Percentiles rank a stretch among this genome's conserved stretches.
Conservation (phyloP, 2,329 filamentous ascomycete species). For the Trichophyton schoenleinii region DNA sequence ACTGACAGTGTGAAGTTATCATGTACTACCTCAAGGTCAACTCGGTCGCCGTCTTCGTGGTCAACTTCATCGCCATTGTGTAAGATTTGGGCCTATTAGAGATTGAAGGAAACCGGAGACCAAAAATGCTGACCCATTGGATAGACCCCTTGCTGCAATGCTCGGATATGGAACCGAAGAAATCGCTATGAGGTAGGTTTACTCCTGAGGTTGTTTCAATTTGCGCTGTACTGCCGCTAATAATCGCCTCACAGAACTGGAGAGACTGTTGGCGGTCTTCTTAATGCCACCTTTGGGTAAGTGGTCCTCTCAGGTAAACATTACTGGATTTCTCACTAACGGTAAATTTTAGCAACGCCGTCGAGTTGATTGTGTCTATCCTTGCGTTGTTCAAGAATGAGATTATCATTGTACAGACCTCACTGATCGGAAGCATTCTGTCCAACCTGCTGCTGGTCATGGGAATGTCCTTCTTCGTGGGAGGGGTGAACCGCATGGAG, state of each 20-base stretch:
- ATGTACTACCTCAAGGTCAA: constrained; percentile 43
- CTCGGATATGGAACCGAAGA: constrained; percentile 84
- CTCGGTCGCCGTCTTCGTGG: constrained; percentile 58
- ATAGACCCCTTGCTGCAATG: constrained; percentile 62
- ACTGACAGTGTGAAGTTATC: background rate
- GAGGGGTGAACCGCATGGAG: constrained; percentile 67
- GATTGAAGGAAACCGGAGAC: background rate
- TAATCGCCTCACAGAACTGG: constrained; percentile 41
- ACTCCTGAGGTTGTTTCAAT: constrained; percentile 21
- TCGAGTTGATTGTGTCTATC: constrained; percentile 78
- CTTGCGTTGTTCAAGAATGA: constrained; percentile 64
- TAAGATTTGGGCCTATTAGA: constrained; percentile 12
- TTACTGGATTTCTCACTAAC: background rate
- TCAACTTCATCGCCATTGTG: constrained; percentile 91
- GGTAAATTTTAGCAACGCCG: constrained; percentile 49
- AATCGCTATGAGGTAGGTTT: constrained; percentile 42
- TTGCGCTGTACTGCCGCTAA: background rate
- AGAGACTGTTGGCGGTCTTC: constrained; percentile 73
- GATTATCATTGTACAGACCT: constrained; percentile 81
- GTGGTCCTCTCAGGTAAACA: background rate
- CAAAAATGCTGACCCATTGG: background rate
- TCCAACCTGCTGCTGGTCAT: constrained; percentile 81
- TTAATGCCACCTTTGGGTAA: constrained; percentile 76
- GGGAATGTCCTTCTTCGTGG: constrained; percentile 87
- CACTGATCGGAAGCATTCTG: constrained; percentile 78